phyloP scores from a whole-genome alignment of 768 basidiomycete genomes.

The Mycena crocata region DNA sequence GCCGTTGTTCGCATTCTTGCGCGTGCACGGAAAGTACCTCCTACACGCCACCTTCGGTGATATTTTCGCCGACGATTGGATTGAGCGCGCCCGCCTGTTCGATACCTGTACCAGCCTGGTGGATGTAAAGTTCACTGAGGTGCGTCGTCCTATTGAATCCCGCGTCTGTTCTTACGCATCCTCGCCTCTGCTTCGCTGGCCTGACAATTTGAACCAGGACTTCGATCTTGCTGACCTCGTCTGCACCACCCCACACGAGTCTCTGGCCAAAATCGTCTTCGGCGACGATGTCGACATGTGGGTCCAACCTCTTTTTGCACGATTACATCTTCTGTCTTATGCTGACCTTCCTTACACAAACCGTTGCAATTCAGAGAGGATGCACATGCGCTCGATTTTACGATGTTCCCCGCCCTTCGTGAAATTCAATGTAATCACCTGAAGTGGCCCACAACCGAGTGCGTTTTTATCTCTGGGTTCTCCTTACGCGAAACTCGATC shows the following conservation, averaged over 20 bases:
- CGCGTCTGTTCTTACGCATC: too few relatives aligned
- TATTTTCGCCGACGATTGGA: neutral
- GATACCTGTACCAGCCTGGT: neutral
- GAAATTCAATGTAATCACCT: neutral
- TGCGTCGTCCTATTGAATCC: neutral
- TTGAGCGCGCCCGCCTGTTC: neutral
- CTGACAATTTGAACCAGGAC: neutral
- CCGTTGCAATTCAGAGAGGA: too few relatives aligned
- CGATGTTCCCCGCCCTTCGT: constrained; percentile 8
- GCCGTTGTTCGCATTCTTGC: neutral
- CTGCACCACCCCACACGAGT: neutral
- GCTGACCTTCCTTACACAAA: too few relatives aligned
- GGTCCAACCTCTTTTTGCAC: neutral
- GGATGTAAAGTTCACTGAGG: neutral
- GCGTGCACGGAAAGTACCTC: neutral
- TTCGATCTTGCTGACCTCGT: neutral
- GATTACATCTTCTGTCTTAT: too few relatives aligned
- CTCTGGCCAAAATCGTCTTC: neutral
- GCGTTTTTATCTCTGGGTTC: too few relatives aligned
- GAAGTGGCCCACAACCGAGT: constrained; percentile 20
- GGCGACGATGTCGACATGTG: neutral
- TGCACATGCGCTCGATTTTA: neutral
- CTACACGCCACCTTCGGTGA: neutral
- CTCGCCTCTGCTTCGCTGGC: too few relatives aligned
- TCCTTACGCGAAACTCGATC: neutral